Conservation (phyloP, 345 rosid genomes). For the Arabidopsis arenosa region DNA sequence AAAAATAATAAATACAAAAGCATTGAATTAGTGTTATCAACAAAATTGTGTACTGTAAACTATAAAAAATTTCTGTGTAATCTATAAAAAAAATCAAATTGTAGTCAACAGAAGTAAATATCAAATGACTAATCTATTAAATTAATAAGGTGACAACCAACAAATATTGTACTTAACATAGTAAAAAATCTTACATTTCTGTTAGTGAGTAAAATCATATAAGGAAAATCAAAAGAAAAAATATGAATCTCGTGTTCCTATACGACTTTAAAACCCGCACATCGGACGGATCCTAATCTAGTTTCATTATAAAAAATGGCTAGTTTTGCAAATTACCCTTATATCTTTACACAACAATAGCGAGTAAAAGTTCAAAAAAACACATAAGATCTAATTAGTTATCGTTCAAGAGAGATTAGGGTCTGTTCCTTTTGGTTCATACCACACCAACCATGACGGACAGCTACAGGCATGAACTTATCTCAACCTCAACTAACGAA, state of each 20-base stretch:
- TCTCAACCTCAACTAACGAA: constrained; percentile 8
- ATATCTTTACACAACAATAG: neutral
- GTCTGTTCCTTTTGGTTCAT: constrained; percentile 6
- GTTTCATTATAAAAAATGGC: too few species aligned
- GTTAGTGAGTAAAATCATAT: neutral
- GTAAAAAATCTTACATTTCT: neutral
- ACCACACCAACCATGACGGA: neutral
- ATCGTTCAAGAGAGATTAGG: neutral
- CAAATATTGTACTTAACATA: neutral
- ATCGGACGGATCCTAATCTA: too few species aligned
- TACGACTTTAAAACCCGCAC: neutral
- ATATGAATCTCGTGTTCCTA: neutral
- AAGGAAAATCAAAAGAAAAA: neutral
- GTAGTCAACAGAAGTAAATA: neutral
- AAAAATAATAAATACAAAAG: neutral
- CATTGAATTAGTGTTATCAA: neutral
- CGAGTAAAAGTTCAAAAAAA: neutral
- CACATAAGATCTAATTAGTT: neutral
- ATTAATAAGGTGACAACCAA: neutral
- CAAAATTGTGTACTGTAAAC: neutral
- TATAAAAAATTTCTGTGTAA: neutral
- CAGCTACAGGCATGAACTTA: neutral
- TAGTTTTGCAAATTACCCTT: too few species aligned
- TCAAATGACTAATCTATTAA: neutral
- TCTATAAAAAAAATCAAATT: neutral